Evolutionary conservation across 2,329 filamentous ascomycete genomes (phyloP).

Genomic region (Cordyceps tenuipes): DNA sequence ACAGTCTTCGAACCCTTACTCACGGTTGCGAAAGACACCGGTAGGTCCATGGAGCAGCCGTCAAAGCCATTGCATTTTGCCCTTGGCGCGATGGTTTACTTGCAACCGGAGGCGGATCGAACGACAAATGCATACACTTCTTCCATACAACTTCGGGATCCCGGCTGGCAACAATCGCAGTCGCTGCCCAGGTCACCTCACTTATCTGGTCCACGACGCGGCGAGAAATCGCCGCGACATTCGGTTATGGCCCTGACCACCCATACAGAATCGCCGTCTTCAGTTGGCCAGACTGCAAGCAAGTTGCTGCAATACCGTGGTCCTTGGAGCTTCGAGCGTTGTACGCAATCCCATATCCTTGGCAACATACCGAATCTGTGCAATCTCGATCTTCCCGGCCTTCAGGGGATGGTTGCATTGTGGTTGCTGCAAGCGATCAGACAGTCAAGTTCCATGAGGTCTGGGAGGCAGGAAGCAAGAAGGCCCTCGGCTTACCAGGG

Average conservation of each 20-base stretch:
- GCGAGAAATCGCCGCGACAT: slow-evolving; percentile 84
- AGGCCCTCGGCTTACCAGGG: slow-evolving; percentile 43
- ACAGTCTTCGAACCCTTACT: slow-evolving; percentile 39
- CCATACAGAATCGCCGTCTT: slow-evolving; percentile 85
- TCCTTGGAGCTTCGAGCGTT: slow-evolving; percentile 69
- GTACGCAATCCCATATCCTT: slow-evolving; percentile 80
- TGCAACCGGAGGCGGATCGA: slow-evolving; percentile 86
- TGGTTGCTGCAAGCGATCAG: slow-evolving; percentile 85
- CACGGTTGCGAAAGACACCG: slow-evolving; percentile 56
- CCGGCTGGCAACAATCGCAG: slow-evolving; percentile 80
- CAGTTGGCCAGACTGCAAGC: slow-evolving; percentile 84
- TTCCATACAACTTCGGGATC: slow-evolving; percentile 80
- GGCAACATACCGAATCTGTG: slow-evolving; percentile 26
- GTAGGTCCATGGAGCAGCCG: slow-evolving; percentile 75
- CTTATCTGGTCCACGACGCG: slow-evolving; percentile 82
- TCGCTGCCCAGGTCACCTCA: slow-evolving; percentile 86
- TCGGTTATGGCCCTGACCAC: slow-evolving; percentile 89
- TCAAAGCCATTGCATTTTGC: slow-evolving; percentile 95
- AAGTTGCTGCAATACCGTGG: slow-evolving; percentile 81
- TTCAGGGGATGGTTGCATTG: slow-evolving; percentile 54
- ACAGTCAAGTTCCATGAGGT: slow-evolving; percentile 95
- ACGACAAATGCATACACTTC: slow-evolving; percentile 94
- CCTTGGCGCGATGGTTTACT: slow-evolving; percentile 85
- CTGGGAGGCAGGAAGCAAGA: slow-evolving; percentile 61
- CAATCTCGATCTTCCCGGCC: slow-evolving; percentile 17